These are phyloP conservation scores for Curvularia eragrostidis DNA, from an alignment of 2,329 filamentous ascomycete genomes.

Conservation along the genomic window DNA sequence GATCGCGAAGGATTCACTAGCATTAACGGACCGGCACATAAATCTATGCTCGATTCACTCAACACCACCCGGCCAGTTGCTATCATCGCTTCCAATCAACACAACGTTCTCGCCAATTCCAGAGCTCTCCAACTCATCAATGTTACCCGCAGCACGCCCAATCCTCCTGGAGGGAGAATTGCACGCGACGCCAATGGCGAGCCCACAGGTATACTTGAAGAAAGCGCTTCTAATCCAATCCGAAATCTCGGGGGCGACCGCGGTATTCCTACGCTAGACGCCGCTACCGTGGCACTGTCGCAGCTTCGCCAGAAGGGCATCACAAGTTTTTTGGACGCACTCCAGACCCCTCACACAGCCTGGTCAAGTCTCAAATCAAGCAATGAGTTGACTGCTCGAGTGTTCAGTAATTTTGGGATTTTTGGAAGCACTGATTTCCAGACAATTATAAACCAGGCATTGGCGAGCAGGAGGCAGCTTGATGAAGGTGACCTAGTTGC, in stretches of 20 bases:
- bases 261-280: conserved; percentile 1
- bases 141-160: not conserved
- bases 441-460: not conserved
- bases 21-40: conserved; percentile 6
- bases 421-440: conserved; percentile 2
- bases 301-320: conserved; percentile 6
- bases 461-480: conserved; percentile 1
- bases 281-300: conserved; percentile 1
- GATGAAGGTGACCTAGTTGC: conserved; percentile 2
- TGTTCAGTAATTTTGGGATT: conserved; percentile 5
- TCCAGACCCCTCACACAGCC: conserved; percentile 1
- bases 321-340: conserved; percentile 5
- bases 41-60: conserved; percentile 4
- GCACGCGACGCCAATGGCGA: conserved; percentile 3
- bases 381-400: conserved; percentile 1
- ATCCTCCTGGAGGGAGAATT: conserved; percentile 4
- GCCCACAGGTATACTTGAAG: conserved; percentile 3
- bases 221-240: conserved; percentile 1
- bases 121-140: conserved; percentile 4
- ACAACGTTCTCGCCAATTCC: conserved; percentile 8
- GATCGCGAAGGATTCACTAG: conserved; percentile 4
- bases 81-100: conserved; percentile 1
- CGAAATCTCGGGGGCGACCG: not conserved
- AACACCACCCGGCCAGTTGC: conserved; percentile 6
- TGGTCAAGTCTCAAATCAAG: conserved; percentile 6